A percentile compares a stretch with the other conserved stretches of the same genome.
Evolutionary conservation across 75 land plant species (phyloP).

Genomic region (Pseudotsuga menziesii): DNA sequence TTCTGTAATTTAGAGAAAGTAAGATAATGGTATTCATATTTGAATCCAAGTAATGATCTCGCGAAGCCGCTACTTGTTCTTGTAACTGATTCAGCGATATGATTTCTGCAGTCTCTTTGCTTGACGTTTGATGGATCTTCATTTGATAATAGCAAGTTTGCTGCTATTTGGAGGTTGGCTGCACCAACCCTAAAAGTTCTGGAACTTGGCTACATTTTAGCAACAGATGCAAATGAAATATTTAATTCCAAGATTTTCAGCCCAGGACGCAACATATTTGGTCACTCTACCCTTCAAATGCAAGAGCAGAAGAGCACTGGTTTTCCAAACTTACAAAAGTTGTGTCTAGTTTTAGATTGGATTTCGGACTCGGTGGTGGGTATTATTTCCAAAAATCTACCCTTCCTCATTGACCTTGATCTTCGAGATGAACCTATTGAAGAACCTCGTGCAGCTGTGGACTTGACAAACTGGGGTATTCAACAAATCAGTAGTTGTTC

Average conservation of each 20-base stretch:
- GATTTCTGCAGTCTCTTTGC: conserved; percentile 53
- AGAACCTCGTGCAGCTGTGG: conserved; percentile 61
- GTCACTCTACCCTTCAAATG: conserved; percentile 4
- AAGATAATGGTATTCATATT: neutral
- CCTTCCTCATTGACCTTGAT: conserved; percentile 67
- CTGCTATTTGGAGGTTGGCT: conserved; percentile 52
- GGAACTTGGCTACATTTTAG: conserved; percentile 68
- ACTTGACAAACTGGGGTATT: conserved; percentile 85
- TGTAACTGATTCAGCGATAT: neutral
- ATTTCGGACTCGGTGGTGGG: conserved; percentile 76
- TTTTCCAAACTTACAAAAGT: conserved; percentile 53
- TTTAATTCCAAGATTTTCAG: conserved; percentile 21
- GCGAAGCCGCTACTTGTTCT: neutral
- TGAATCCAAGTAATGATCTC: neutral
- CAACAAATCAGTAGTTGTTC: conserved; percentile 68
- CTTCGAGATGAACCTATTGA: conserved; percentile 83
- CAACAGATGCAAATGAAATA: conserved; percentile 53
- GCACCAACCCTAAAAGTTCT: conserved; percentile 52
- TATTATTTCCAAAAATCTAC: conserved; percentile 53
- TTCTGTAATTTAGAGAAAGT: neutral
- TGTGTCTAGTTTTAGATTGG: conserved; percentile 70
- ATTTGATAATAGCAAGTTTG: conserved; percentile 49
- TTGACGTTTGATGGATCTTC: conserved; percentile 54
- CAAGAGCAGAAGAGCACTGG: neutral
- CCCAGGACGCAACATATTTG: neutral